A percentile compares a stretch with the other conserved stretches of the same genome.
Conservation (phyloP, 2,329 filamentous ascomycete genomes). For the Alternaria conjuncta region DNA sequence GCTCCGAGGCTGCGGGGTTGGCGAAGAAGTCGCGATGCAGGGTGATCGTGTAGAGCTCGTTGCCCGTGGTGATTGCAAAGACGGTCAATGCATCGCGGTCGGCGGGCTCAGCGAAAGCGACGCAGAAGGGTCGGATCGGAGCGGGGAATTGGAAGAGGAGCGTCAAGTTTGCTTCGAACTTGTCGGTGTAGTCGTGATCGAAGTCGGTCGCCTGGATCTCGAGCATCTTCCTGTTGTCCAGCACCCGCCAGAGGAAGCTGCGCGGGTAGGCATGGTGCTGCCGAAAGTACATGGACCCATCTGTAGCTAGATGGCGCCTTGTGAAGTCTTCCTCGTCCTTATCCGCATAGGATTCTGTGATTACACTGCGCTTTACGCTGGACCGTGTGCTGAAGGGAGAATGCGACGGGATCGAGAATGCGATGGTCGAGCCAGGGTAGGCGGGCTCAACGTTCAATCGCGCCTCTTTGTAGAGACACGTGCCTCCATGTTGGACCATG, state of each 20-base stretch:
- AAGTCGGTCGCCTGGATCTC: slow-evolving; percentile 86
- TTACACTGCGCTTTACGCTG: slow-evolving; percentile 40
- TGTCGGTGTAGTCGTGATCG: slow-evolving; percentile 68
- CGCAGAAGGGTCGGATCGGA: slow-evolving; percentile 75
- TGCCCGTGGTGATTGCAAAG: slow-evolving; percentile 80
- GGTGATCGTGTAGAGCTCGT: slow-evolving; percentile 82
- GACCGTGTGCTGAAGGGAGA: slow-evolving; percentile 42
- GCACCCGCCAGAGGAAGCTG: slow-evolving; percentile 88
- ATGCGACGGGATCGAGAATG: slow-evolving; percentile 58
- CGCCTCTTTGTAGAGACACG: slow-evolving; percentile 83
- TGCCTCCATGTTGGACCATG: slow-evolving; percentile 69
- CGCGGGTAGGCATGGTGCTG: slow-evolving; percentile 76
- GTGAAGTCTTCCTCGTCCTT: slow-evolving; percentile 78
- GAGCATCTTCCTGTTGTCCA: slow-evolving; percentile 79
- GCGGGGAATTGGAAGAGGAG: slow-evolving; percentile 79
- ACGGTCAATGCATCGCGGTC: slow-evolving; percentile 79
- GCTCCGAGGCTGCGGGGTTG: slow-evolving; percentile 71
- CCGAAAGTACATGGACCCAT: slow-evolving; percentile 85
- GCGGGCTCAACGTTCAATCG: slow-evolving; percentile 80
- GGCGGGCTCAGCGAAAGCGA: slow-evolving; percentile 80
- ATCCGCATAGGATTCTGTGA: slow-evolving; percentile 49
- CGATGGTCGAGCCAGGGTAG: slow-evolving; percentile 71
- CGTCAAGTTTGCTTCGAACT: slow-evolving; percentile 72
- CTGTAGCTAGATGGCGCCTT: slow-evolving; percentile 71
- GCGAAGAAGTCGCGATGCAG: slow-evolving; percentile 83